Conservation (phyloP, 441 rosid species). For the Jatropha multifida region DNA sequence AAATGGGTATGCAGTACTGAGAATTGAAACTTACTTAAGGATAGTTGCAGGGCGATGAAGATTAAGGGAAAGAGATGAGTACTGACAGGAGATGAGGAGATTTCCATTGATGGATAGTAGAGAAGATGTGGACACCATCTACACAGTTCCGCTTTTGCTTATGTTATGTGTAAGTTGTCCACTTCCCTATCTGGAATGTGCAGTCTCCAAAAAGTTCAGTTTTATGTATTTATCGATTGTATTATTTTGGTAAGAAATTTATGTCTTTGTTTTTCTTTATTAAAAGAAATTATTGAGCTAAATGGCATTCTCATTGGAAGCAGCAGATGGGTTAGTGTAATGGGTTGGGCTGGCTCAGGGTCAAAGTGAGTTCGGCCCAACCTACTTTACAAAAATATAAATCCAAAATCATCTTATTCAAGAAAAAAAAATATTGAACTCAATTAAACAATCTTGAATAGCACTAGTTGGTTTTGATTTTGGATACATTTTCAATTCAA, state of each 20-base stretch:
- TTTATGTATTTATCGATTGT: not conserved
- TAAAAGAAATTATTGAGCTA: no score
- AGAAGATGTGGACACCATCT: constrained; percentile 24
- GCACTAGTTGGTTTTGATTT: no score
- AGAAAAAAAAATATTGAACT: no score
- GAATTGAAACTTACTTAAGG: constrained; percentile 14
- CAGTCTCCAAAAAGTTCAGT: not conserved
- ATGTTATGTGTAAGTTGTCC: not conserved
- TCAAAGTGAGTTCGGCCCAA: no score
- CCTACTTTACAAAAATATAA: no score
- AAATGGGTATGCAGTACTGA: not conserved
- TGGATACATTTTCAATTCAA: no score
- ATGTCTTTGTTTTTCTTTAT: no score
- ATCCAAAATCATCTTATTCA: no score
- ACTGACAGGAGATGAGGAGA: constrained; percentile 2
- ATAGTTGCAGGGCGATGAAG: constrained; percentile 11
- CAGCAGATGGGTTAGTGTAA: no score
- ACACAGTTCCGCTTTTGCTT: not conserved
- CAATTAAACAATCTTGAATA: no score
- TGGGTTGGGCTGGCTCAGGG: no score
- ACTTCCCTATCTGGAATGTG: not conserved
- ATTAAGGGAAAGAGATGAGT: not conserved
- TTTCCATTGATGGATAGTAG: constrained; percentile 18
- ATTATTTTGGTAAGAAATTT: not conserved
- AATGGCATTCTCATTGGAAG: no score